Conservation (phyloP, 768 basidiomycete genomes). For the Pisolithus tinctorius region DNA sequence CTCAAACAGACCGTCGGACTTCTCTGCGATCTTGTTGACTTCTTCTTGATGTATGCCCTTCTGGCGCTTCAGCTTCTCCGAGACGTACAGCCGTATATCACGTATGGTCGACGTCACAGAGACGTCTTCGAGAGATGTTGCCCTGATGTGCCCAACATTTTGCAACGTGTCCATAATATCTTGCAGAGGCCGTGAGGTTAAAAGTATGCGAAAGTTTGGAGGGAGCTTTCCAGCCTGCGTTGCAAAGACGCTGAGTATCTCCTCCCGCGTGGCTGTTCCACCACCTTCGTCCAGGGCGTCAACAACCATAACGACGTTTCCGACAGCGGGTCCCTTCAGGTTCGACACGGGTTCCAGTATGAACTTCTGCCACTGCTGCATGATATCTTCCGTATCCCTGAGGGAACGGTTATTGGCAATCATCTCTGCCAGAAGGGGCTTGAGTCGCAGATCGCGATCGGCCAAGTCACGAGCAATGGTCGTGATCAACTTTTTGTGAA, state of each 20-base stretch:
- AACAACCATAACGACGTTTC: constrained; percentile 19
- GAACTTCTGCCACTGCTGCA: constrained; percentile 12
- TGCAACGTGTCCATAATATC: background rate
- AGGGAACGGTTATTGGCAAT: background rate
- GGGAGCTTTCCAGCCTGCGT: background rate
- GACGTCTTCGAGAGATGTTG: background rate
- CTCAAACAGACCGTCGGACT: background rate
- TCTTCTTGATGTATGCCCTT: background rate
- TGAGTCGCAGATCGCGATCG: constrained; percentile 7
- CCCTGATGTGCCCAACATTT: background rate
- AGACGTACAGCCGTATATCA: background rate
- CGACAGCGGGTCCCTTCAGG: background rate
- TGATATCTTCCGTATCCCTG: background rate
- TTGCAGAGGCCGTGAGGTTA: background rate
- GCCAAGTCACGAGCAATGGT: constrained; percentile 11
- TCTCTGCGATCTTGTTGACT: background rate
- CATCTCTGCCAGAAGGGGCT: background rate
- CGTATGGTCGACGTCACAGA: background rate
- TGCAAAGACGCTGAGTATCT: background rate
- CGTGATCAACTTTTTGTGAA: constrained; percentile 2
- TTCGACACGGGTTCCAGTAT: constrained; percentile 8
- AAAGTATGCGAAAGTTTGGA: background rate
- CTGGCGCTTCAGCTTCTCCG: background rate
- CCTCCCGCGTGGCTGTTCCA: background rate
- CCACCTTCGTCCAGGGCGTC: constrained; percentile 18